Base-by-base conservation (phyloP, 331 rosid species). In the Spiraea crenata region DNA sequence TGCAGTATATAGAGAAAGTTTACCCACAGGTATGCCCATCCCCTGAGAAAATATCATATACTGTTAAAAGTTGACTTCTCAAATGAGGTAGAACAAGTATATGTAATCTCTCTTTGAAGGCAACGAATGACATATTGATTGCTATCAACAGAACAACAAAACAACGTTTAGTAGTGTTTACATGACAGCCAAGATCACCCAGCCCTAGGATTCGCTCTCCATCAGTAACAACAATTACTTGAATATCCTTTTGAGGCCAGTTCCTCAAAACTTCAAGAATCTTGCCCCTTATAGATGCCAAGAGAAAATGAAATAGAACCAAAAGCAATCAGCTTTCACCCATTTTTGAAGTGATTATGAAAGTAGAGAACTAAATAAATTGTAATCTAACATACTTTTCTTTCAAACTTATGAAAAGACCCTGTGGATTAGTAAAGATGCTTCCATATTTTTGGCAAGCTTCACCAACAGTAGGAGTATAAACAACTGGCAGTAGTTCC, bases 371-470 rank as follows among this genome's bases (percentile, higher is more conserved):
- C 10, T 72, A 73, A 44, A 10, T n/a, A 11, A 45, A 50, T 41
- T 37, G 58, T 35, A 70, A 49, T 13, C 37, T 72, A 55, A 66
- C 97, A 77, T 86, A 93, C 99, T 93, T 93, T 66, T 93, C 99
- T 76, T 81, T 91, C 90, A 93, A 82, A 84, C 99, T 93, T 68
- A 93, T 91, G 76, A 82, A 93, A 69, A 93, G 90, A 66, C 99
- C 99, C 80, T 91, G 97, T 56, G 99, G 99, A 7, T 70, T 82
- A 81, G 77, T 74, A 77, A 82, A 91, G 75, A 93, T 93, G 83
- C 90, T 86, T 39, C 99, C 99, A 74, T 93, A 93, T 80, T 93
- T 87, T 85, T 93, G 99, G 83, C 99, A 93, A 74, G 99, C 99
- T 82, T 93, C 99, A 68, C 99, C 99, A 11, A 93, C 99, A 2